Base-by-base conservation (phyloP, 1,284 basidiomycete genomes). In the Stereum hirsutum region DNA sequence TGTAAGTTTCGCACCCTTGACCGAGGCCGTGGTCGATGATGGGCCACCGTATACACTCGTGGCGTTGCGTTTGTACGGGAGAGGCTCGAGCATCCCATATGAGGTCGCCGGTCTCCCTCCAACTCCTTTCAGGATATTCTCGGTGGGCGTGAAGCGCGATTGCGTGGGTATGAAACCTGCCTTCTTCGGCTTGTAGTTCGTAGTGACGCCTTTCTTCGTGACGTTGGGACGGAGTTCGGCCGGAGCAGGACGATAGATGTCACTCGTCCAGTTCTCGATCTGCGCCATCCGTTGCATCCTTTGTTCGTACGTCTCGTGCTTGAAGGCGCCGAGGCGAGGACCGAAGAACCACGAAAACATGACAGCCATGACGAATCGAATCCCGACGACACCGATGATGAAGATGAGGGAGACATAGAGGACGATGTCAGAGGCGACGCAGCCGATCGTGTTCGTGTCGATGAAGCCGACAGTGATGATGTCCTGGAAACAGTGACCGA, bases 261-360 rank as follows among this genome's bases (percentile, higher is more conserved):
- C 91, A 54, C 88, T 86, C 24, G 92, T 84, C 95, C 95, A 99
- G 56, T 86, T 81, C 64, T 99, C 96, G 55, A 99, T 96, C 61
- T 93, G 90, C 32, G 76, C 78, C 11, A 87, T 82, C 24, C 95
- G 82, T 52, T 83, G 80, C 82, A 92, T 93, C n/a, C 94, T 79
- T 59, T 98, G 81, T 57, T 91, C 85, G 61, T 95, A 93, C 27
- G 91, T 90, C 68, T 99, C 96, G 42, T 81, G 78, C 52, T 85
- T 84, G 72, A 97, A 99, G 54, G 90, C 88, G 42, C 95, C 95
- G 33, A 99, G 72, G 56, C 81, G 81, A 86, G 89, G 93, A 19
- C 89, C 91, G 58, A 92, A 81, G 75, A 97, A 99, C 95, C 95
- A 99, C 32, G 89, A 77, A 64, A 99, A 99, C 59, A 91, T 72